Evolutionary conservation across 2,329 filamentous ascomycete species (phyloP).

Genomic region (Aspergillus carbonarius): DNA sequence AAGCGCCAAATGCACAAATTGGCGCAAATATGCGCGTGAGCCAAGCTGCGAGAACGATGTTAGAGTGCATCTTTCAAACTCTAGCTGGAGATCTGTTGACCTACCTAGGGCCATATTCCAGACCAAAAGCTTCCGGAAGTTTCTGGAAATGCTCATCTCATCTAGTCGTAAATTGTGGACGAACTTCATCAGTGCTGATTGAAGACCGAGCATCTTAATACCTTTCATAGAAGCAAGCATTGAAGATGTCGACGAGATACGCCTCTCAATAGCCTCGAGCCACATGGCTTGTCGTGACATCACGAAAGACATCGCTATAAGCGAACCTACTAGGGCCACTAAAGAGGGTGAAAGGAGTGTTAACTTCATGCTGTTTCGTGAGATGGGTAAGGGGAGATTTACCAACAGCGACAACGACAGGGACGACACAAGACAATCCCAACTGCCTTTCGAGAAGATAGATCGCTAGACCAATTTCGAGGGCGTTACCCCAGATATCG

Average conservation of each 20-base stretch:
- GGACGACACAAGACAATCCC: constrained; percentile 46
- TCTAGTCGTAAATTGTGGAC: constrained; percentile 42
- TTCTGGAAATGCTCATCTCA: constrained; percentile 44
- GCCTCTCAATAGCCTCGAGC: constrained; percentile 52
- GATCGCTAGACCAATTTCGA: constrained; percentile 48
- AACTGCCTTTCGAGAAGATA: constrained; percentile 44
- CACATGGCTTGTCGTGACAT: constrained; percentile 46
- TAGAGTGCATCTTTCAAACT: background rate
- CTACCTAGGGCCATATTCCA: constrained; percentile 42
- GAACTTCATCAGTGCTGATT: constrained; percentile 38
- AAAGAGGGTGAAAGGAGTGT: background rate
- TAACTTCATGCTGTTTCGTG: background rate
- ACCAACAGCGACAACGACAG: constrained; percentile 45
- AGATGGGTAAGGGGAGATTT: constrained; percentile 10
- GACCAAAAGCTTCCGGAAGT: constrained; percentile 43
- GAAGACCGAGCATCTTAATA: constrained; percentile 52
- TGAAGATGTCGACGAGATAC: constrained; percentile 50
- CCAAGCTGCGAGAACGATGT: constrained; percentile 28
- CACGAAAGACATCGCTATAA: constrained; percentile 38
- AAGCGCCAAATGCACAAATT: constrained; percentile 48
- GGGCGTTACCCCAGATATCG: constrained; percentile 47
- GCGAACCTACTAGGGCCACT: constrained; percentile 38
- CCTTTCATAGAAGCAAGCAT: constrained; percentile 53
- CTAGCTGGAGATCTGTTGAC: constrained; percentile 8
- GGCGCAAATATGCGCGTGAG: constrained; percentile 45